These are phyloP conservation scores for Picochlorum sp. DNA, from an alignment of 139 green algal genomes.

Conservation along the genomic window DNA sequence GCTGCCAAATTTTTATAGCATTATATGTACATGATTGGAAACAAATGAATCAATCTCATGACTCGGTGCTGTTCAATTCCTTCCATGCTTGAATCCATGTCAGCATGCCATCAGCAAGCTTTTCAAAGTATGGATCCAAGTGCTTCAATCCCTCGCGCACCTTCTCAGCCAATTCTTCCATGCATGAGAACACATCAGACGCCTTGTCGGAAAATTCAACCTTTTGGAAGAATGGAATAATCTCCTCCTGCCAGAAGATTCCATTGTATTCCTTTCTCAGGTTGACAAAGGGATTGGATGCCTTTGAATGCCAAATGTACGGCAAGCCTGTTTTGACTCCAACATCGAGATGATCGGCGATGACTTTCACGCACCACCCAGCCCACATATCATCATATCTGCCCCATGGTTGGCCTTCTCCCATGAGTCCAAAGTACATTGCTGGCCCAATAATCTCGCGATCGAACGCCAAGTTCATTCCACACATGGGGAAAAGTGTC, in stretches of 20 bases:
- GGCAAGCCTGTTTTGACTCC: conserved; percentile 94
- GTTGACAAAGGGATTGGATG: conserved; percentile 93
- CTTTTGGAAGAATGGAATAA: conserved; percentile 89
- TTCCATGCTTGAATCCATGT: conserved; percentile 81
- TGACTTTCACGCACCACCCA: conserved; percentile 87
- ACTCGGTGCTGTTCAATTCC: conserved; percentile 48
- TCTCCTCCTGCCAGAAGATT: conserved; percentile 96
- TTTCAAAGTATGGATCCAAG: conserved; percentile 92
- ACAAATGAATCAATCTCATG: not conserved
- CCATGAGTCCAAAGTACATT: conserved; percentile 98
- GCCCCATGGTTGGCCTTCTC: conserved; percentile 89
- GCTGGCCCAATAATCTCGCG: conserved; percentile 79
- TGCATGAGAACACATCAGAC: conserved; percentile 54
- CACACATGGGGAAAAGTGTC: conserved; percentile 94
- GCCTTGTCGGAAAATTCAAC: conserved; percentile 54
- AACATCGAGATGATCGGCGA: conserved; percentile 85
- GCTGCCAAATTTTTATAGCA: conserved; percentile 18
- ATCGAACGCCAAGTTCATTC: conserved; percentile 96
- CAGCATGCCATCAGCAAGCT: conserved; percentile 87
- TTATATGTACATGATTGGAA: not conserved
- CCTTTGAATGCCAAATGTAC: conserved; percentile 97
- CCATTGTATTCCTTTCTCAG: conserved; percentile 97
- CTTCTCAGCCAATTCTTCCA: conserved; percentile 82
- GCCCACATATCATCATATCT: conserved; percentile 98
- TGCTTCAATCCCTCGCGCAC: conserved; percentile 62